Evolutionary conservation across 1,139 yeast species (phyloP), one percentile per base, ranked within the genome.

Genomic region (Wickerhamiella infanticola): DNA sequence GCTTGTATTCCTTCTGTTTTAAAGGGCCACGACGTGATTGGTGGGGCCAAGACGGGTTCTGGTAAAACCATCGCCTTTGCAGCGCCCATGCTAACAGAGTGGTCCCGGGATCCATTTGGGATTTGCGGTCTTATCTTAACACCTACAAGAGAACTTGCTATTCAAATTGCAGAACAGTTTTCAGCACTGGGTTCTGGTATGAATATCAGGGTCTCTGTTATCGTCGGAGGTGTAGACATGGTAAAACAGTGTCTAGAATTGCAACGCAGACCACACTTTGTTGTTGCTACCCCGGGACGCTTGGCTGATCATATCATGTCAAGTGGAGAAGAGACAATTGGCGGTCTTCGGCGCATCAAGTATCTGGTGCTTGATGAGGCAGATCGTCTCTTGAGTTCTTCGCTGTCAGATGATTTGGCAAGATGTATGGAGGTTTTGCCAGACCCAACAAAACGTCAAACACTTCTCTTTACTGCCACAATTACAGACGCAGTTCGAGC

Each of bases 51-150:
- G 63, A 90, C 99, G 0, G 99, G 99, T 65, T 81, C 94, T 33
- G 99, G 99, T 73, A 90, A 90, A 61, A 90, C 99, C 3, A 80
- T 93, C 35, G 95, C 98, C 0, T 90, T 90, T 71, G 97, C 94
- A 0, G 93, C 88, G 25, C 98, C 98, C 1, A 90, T 90, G 86
- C 68, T 90, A 47, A 78, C 94, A 1, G 73, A 79, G 57, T 90
- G 98, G 96, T 82, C 96, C 0, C 81, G 79, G 55, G 98, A 93
- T 58, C 98, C 98, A 0, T 74, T 73, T 62, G 99, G 97, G 2
- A 81, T 90, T 43, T 93, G 72, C 64, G 98, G 97, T 4, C 65
- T 90, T 3, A 73, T 90, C 1, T 65, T 90, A 48, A 93, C 98
- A 0, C 99, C 99, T 2, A 93, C 99, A 0, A 46, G 99, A 62